Base-by-base conservation (phyloP, 2,329 filamentous ascomycete species). In the Aspergillaceae sp. region DNA sequence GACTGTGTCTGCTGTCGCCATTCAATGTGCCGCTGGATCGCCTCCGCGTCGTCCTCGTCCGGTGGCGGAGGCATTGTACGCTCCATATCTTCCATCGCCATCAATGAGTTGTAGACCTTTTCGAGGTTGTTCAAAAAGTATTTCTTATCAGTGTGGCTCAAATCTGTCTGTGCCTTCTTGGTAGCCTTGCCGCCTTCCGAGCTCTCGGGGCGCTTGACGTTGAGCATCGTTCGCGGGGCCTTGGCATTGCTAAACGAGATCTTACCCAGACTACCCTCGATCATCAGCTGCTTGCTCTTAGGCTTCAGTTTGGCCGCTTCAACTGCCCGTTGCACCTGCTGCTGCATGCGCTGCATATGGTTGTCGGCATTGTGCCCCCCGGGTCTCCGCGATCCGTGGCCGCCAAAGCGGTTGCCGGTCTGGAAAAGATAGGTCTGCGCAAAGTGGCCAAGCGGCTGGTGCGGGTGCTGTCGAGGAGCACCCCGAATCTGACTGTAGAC, bases 241-340 rank as follows among this genome's bases (percentile, higher is more conserved):
- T 97, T 98, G 41, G 92, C 88, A 60, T 98, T 98, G 74, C 91
- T 96, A 72, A 97, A 98, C 0, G 91, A 94, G 48, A 98, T 98
- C 73, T 97, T 98, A 54, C 92, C 92, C 42, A 98, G 72, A 61
- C 89, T 96, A 28, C 92, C 92, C 62, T 96, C 91, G 48, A 98
- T 91, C 19, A 97, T 90, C 6, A 98, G 77, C 65, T 96, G 90
- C 61, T 94, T 94, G 63, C 94, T 96, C 75, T 98, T 98, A 8
- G 92, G 92, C 68, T 94, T 91, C 49, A 89, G 87, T 73, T 97
- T 98, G 44, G 92, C 92, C 1, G 92, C 92, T 63, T 98, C 92
- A 0, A 98, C 92, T 27, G 92, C 92, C 47, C 92, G 83, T 65
- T 96, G 91, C 8, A 98, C 94, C 67, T 98, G 92, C 68, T 98